Conservation (phyloP, 2,329 filamentous ascomycete genomes). For the Colletotrichum lupini region DNA sequence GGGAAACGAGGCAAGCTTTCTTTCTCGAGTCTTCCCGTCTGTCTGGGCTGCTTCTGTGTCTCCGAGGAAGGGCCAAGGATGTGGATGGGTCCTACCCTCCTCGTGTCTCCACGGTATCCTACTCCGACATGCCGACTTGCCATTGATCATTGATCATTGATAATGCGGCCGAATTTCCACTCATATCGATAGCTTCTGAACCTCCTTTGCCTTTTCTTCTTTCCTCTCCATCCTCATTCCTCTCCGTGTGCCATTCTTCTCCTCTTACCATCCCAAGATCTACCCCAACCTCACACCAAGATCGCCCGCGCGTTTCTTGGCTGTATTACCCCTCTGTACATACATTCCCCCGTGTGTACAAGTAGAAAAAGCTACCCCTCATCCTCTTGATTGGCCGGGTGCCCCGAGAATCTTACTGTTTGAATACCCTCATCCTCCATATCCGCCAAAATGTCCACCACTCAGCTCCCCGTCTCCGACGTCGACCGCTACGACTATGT, state of each 20-base stretch:
- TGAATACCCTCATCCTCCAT: constrained; percentile 9
- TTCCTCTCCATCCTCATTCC: background rate
- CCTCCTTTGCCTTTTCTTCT: background rate
- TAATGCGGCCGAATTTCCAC: constrained; percentile 6
- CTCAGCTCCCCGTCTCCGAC: constrained; percentile 72
- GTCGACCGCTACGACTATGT: constrained; percentile 83
- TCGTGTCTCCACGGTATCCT: background rate
- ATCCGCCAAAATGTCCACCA: constrained; percentile 66
- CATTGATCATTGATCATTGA: background rate
- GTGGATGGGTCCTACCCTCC: background rate
- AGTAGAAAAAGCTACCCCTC: background rate
- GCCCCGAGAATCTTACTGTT: background rate
- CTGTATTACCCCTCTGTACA: background rate
- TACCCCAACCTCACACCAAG: constrained; percentile 26
- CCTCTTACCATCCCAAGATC: constrained; percentile 13
- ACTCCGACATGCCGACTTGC: background rate
- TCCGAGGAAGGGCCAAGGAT: background rate
- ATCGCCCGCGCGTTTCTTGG: constrained; percentile 21
- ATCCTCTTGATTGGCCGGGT: constrained; percentile 18
- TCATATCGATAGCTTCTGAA: background rate
- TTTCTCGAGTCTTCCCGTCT: too few relatives aligned
- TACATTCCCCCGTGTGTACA: constrained; percentile 11
- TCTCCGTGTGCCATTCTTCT: background rate
- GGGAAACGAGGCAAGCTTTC: background rate
- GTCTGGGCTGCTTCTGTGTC: background rate